phyloP scores from a whole-genome alignment of 805 yeast genomes.

The Ogataea minuta region DNA sequence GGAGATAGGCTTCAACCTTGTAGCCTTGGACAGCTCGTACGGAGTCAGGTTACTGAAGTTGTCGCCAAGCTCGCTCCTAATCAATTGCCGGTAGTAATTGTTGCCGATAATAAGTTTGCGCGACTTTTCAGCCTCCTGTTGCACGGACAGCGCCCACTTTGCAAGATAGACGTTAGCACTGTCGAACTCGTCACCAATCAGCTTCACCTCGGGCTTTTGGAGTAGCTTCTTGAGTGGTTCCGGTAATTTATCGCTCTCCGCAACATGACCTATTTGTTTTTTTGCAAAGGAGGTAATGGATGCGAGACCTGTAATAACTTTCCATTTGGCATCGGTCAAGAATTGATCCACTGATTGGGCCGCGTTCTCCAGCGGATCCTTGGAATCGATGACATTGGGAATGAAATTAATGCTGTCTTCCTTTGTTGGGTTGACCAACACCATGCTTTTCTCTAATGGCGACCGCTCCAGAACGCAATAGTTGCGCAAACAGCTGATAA shows the following conservation, averaged over 20 bases:
- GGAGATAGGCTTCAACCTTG: conserved; percentile 66
- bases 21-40: conserved; percentile 56
- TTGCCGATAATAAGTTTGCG: conserved; percentile 52
- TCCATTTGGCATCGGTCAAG: conserved; percentile 78
- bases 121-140: conserved; percentile 79
- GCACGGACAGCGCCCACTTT: conserved; percentile 94
- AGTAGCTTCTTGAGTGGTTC: conserved; percentile 56
- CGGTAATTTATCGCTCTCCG: conserved; percentile 47
- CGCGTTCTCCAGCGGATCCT: conserved; percentile 35
- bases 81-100: conserved; percentile 52
- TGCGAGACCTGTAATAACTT: conserved; percentile 79
- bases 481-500: conserved; percentile 52
- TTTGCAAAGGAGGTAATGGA: conserved; percentile 66
- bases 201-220: conserved; percentile 74
- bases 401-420: conserved; percentile 61
- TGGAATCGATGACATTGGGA: conserved; percentile 40
- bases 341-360: conserved; percentile 43
- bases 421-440: conserved; percentile 74
- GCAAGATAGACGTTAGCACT: conserved; percentile 90
- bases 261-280: conserved; percentile 59
- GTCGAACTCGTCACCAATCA: conserved; percentile 86
- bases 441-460: conserved; percentile 67
- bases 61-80: conserved; percentile 61
- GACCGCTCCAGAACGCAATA: conserved; percentile 66
- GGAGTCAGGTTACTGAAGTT: conserved; percentile 50